Percentiles rank a stretch among this genome's conserved stretches.
Conservation (phyloP, 352 stramenopile genomes). For the Globisporangium canariense region DNA sequence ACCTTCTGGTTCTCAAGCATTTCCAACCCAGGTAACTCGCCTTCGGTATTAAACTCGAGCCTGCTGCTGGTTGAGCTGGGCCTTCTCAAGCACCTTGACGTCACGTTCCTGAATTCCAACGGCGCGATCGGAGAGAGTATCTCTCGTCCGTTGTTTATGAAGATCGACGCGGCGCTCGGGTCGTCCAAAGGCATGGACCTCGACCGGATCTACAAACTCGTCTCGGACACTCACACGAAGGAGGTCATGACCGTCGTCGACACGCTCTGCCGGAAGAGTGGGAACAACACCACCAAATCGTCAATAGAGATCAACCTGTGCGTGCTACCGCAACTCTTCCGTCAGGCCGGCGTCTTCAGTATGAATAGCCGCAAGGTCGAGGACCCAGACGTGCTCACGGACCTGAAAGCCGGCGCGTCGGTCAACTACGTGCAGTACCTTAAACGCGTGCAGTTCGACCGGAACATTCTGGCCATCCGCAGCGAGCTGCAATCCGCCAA, state of each 20-base stretch:
- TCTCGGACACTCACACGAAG: not conserved
- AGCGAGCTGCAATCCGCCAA: not conserved
- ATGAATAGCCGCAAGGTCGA: constrained; percentile 4
- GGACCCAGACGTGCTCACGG: not conserved
- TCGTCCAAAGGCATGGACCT: constrained; percentile 5
- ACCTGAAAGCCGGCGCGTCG: not conserved
- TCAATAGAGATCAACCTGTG: not conserved
- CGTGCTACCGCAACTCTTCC: constrained; percentile 1
- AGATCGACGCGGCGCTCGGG: constrained; percentile 1
- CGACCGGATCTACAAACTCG: not conserved
- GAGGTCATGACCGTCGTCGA: constrained; percentile 5
- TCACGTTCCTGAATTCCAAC: not conserved
- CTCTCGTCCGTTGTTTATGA: not conserved
- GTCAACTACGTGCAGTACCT: not conserved
- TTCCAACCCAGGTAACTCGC: constrained; percentile 2
- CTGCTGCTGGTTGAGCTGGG: not conserved
- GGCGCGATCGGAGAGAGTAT: constrained; percentile 1
- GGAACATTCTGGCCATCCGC: not conserved
- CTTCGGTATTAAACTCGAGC: not conserved
- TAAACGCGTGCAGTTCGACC: not conserved
- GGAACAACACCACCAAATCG: not conserved
- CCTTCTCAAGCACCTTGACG: not conserved
- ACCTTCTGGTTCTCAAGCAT: constrained; percentile 1
- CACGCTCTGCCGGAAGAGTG: not conserved
- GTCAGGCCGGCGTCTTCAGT: not conserved